These are phyloP conservation scores for Ophiostoma tasmaniense DNA, from an alignment of 2,329 filamentous ascomycete species.

Conservation along the genomic window DNA sequence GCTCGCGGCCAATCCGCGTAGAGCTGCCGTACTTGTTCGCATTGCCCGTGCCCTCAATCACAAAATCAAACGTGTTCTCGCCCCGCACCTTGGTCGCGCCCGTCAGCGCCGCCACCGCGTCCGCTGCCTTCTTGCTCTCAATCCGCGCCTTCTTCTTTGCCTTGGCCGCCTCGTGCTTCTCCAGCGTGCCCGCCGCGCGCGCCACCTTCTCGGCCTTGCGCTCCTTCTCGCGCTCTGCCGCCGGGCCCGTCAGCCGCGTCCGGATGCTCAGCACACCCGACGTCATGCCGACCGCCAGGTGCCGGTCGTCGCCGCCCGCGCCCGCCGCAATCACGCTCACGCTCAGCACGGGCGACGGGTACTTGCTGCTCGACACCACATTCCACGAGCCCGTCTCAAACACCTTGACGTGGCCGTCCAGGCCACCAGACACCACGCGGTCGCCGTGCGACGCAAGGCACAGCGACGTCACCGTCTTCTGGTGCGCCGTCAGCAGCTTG, in stretches of 20 bases:
- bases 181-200: constrained; percentile 69
- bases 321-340: constrained; percentile 66
- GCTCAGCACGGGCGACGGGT: constrained; percentile 81
- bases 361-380: constrained; percentile 89
- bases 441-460: constrained; percentile 71
- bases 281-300: constrained; percentile 90
- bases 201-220: constrained; percentile 54
- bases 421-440: constrained; percentile 74
- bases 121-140: constrained; percentile 48
- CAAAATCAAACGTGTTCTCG: constrained; percentile 61
- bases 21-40: constrained; percentile 46
- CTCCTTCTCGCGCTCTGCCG: constrained; percentile 17
- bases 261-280: constrained; percentile 62
- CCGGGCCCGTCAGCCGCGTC: constrained; percentile 21
- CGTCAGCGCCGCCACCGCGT: constrained; percentile 47
- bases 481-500: constrained; percentile 83
- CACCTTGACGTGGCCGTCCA: constrained; percentile 95
- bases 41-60: constrained; percentile 52
- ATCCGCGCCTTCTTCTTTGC: constrained; percentile 57
- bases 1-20: constrained; percentile 37
- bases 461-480: constrained; percentile 91
- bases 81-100: constrained; percentile 59
- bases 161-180: constrained; percentile 64
- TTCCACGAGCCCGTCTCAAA: constrained; percentile 95
- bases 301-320: constrained; percentile 69